Evolutionary conservation across 2,329 filamentous ascomycete species (phyloP).

Genomic region (Tolypocladium sp.): DNA sequence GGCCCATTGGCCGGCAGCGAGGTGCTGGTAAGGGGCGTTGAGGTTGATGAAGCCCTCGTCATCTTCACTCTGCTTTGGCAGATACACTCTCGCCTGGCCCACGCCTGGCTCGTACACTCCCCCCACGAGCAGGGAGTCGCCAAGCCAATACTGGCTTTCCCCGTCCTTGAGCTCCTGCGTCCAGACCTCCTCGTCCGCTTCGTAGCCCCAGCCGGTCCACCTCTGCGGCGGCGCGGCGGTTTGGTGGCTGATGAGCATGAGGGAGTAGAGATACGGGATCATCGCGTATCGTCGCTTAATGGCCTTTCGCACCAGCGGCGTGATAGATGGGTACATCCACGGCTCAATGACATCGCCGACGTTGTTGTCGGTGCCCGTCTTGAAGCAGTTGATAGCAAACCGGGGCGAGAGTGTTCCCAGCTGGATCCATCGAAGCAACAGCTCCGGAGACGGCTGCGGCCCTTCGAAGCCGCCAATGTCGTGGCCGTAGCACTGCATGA

Average conservation of each 20-base stretch:
- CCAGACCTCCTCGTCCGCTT: conserved; percentile 59
- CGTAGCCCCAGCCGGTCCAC: conserved; percentile 68
- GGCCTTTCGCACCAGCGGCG: conserved; percentile 50
- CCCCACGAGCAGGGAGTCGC: conserved; percentile 54
- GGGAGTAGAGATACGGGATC: conserved; percentile 62
- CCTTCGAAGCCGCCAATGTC: conserved; percentile 72
- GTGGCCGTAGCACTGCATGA: conserved; percentile 60
- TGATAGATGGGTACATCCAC: conserved; percentile 66
- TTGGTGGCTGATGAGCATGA: conserved; percentile 51
- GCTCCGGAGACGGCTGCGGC: conserved; percentile 60
- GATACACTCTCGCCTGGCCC: conserved; percentile 47
- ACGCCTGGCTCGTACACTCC: conserved; percentile 55
- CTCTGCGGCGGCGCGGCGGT: conserved; percentile 55
- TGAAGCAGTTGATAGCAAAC: conserved; percentile 73
- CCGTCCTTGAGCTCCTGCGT: conserved; percentile 48
- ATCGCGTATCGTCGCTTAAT: conserved; percentile 65
- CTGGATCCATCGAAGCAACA: conserved; percentile 66
- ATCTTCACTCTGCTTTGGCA: conserved; percentile 34
- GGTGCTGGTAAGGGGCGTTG: conserved; percentile 50
- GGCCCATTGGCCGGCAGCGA: conserved; percentile 33
- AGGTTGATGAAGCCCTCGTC: conserved; percentile 54
- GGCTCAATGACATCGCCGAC: conserved; percentile 64
- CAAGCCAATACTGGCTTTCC: conserved; percentile 64
- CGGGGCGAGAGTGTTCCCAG: conserved; percentile 60
- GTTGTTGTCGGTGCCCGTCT: conserved; percentile 52